These are phyloP conservation scores for Trametes coccinea DNA, from an alignment of 768 basidiomycete genomes.

Conservation along the genomic window DNA sequence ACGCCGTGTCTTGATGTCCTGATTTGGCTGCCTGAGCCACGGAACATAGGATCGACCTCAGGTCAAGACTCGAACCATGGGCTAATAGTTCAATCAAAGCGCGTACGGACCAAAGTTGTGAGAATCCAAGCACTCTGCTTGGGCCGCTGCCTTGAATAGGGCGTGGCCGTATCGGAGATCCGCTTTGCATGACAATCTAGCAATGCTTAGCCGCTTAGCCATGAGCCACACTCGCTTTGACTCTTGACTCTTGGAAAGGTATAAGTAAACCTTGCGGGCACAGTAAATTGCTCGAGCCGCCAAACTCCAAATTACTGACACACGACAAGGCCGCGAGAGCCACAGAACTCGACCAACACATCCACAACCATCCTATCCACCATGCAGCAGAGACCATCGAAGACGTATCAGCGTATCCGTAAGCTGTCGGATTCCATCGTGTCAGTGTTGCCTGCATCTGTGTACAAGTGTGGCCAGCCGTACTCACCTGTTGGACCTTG, in stretches of 20 bases:
- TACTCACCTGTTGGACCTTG: neutral
- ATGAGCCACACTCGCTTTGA: conserved; percentile 10
- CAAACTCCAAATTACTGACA: neutral
- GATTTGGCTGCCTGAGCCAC: too few species aligned
- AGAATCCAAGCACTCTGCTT: too few species aligned
- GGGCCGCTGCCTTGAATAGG: too few species aligned
- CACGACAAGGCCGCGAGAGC: conserved; percentile 3
- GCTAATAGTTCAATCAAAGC: too few species aligned
- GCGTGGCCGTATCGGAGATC: too few species aligned
- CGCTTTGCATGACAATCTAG: neutral
- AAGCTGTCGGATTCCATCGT: conserved; percentile 14
- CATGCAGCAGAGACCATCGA: conserved; percentile 1
- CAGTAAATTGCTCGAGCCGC: conserved; percentile 1
- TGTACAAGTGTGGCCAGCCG: too few species aligned
- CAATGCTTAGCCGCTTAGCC: neutral
- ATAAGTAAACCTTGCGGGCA: neutral
- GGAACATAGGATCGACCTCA: too few species aligned
- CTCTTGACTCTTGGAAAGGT: neutral
- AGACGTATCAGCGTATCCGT: neutral
- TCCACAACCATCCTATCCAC: neutral
- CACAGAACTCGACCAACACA: neutral
- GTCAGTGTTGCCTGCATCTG: neutral
- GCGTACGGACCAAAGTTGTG: too few species aligned
- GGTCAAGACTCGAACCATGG: too few species aligned
- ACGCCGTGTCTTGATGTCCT: too few species aligned